Conservation (phyloP, 495 filamentous ascomycete species). For the Pseudoneurospora amorphoporcata region DNA sequence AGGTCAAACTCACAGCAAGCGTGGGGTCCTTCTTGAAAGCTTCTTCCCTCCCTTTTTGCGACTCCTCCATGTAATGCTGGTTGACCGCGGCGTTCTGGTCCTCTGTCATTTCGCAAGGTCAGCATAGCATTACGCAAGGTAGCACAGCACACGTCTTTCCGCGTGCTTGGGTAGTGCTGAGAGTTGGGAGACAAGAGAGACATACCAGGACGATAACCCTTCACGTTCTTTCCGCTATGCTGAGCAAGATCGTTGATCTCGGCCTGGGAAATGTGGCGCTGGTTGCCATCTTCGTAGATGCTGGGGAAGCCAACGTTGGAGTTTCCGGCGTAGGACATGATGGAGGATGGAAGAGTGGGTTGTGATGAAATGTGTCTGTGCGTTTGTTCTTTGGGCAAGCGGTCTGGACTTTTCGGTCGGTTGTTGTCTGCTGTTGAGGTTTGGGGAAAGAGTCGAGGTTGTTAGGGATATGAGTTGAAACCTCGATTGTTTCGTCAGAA, state of each 20-base stretch:
- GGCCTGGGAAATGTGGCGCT: constrained; percentile 8
- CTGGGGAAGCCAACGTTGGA: constrained; percentile 13
- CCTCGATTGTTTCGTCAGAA: neutral
- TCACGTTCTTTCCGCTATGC: constrained; percentile 15
- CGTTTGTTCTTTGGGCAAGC: neutral
- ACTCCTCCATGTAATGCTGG: constrained; percentile 3
- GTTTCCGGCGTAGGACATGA: constrained; percentile 9
- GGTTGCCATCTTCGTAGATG: constrained; percentile 14
- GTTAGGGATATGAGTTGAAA: neutral
- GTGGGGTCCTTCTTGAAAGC: constrained; percentile 17
- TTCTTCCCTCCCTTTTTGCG: constrained; percentile 4
- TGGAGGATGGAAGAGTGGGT: neutral
- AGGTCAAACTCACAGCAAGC: constrained; percentile 6
- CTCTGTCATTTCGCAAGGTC: constrained; percentile 3
- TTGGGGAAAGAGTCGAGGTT: neutral
- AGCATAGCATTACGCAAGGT: neutral
- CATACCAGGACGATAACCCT: constrained; percentile 15
- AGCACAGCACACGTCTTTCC: neutral
- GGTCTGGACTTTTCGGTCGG: neutral
- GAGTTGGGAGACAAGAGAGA: neutral
- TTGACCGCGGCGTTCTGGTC: constrained; percentile 10
- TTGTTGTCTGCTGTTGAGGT: neutral
- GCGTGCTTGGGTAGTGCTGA: neutral
- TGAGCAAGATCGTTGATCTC: constrained; percentile 10
- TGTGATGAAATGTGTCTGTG: neutral